These are phyloP conservation scores for Hawksworthiomyces lignivorus DNA, from an alignment of 2,329 filamentous ascomycete species.

Conservation along the genomic window DNA sequence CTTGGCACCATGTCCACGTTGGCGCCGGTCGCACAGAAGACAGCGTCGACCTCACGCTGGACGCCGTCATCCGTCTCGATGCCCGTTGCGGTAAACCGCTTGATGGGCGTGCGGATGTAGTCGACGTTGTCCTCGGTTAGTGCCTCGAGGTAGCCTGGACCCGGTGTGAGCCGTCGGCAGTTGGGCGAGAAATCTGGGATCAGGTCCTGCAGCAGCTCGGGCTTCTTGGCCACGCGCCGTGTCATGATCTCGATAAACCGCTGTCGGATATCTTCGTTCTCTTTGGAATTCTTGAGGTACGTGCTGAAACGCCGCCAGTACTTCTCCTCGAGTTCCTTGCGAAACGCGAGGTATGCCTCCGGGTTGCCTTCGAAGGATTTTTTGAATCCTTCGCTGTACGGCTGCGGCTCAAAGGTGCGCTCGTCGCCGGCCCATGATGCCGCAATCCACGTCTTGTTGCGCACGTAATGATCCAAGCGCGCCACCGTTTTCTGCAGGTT, in stretches of 20 bases:
- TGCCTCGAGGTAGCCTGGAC: slow-evolving; percentile 60
- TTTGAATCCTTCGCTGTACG: slow-evolving; percentile 43
- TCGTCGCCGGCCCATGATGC: slow-evolving; percentile 50
- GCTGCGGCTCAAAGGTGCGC: slow-evolving; percentile 48
- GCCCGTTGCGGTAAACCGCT: slow-evolving; percentile 49
- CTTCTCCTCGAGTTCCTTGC: slow-evolving; percentile 49
- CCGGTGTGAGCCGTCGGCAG: slow-evolving; percentile 58
- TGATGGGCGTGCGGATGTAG: slow-evolving; percentile 50
- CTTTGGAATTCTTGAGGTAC: slow-evolving; percentile 45
- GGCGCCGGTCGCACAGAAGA: slow-evolving; percentile 63
- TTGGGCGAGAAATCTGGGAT: slow-evolving; percentile 57
- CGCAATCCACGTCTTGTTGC: slow-evolving; percentile 61
- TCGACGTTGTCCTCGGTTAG: slow-evolving; percentile 54
- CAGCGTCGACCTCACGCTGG: slow-evolving; percentile 51
- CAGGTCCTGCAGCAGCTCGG: slow-evolving; percentile 46
- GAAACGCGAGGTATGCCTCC: slow-evolving; percentile 50
- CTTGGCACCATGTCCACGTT: slow-evolving; percentile 51
- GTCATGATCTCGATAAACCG: slow-evolving; percentile 47
- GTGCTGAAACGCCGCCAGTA: slow-evolving; percentile 53
- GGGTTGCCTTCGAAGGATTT: slow-evolving; percentile 53
- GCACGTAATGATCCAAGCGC: slow-evolving; percentile 56
- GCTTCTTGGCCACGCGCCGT: slow-evolving; percentile 43
- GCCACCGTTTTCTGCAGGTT: slow-evolving; percentile 41
- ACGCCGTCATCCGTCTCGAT: slow-evolving; percentile 53
- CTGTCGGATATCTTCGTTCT: slow-evolving; percentile 39